Conservation (phyloP, 176 grass and related monocot genomes). For the Musa acuminata region DNA sequence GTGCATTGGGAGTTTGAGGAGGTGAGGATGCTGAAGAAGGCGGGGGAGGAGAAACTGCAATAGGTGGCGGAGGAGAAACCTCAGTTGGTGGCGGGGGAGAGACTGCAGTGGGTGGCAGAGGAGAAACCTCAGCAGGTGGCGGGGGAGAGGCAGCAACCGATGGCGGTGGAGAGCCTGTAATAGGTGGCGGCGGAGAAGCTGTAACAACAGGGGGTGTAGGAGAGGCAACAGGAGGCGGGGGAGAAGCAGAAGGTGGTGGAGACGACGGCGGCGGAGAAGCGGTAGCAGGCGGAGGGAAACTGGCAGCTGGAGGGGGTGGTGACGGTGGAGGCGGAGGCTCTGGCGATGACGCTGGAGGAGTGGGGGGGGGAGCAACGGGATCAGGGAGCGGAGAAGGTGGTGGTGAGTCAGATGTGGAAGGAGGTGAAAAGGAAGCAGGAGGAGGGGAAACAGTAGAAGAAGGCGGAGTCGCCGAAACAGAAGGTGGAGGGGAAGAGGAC, state of each 20-base stretch:
- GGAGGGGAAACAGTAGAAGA: background rate
- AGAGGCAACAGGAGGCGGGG: background rate
- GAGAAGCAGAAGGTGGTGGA: background rate
- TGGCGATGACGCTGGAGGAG: background rate
- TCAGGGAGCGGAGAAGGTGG: background rate
- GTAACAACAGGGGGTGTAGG: background rate
- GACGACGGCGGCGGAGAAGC: background rate
- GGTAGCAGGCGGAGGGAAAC: background rate
- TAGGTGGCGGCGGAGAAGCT: background rate
- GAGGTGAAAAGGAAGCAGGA: conserved; percentile 12
- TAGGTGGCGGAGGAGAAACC: background rate
- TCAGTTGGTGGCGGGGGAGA: background rate
- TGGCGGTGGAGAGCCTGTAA: background rate
- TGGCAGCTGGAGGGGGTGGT: background rate
- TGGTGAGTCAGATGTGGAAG: conserved; percentile 18
- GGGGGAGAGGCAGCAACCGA: background rate
- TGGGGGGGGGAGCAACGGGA: background rate
- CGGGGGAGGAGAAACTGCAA: background rate
- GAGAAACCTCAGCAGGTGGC: background rate
- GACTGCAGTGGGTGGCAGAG: background rate
- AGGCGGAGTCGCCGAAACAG: background rate
- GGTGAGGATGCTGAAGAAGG: background rate
- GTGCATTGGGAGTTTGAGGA: background rate
- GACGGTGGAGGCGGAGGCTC: background rate
- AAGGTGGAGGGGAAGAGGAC: conserved; percentile 19